phyloP scores from a whole-genome alignment of 2,329 filamentous ascomycete genomes.

The Colletotrichum sp. region DNA sequence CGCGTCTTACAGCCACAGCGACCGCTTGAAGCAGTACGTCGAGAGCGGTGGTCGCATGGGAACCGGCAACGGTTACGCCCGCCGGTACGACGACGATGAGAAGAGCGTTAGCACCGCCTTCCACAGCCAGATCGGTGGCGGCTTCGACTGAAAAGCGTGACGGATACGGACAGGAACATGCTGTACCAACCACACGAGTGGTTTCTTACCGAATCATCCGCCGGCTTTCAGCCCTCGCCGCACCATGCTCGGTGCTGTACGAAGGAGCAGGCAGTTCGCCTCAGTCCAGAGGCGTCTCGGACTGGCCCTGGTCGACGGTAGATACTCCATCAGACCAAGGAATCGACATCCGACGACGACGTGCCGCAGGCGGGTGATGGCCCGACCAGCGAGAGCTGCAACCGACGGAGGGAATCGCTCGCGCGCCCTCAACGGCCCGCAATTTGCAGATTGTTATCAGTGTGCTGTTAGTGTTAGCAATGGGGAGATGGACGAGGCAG shows the following conservation, averaged over 20 bases:
- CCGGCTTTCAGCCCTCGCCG: constrained; percentile 18
- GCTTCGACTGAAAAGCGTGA: constrained; percentile 52
- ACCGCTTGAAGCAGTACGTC: constrained; percentile 93
- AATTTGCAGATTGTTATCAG: constrained; percentile 15
- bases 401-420: constrained; percentile 9
- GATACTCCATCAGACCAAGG: neutral
- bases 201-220: constrained; percentile 17
- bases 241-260: constrained; percentile 20
- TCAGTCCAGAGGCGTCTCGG: constrained; percentile 5
- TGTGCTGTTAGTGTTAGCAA: constrained; percentile 18
- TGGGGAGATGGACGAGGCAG: neutral
- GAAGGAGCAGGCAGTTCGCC: constrained; percentile 12
- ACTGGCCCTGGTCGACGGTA: neutral
- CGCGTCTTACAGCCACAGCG: constrained; percentile 76
- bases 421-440: constrained; percentile 21
- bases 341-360: constrained; percentile 2
- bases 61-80: constrained; percentile 62
- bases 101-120: constrained; percentile 97
- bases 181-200: constrained; percentile 10
- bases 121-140: constrained; percentile 85
- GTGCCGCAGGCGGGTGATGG: constrained; percentile 21
- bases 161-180: constrained; percentile 15
- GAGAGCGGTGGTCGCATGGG: constrained; percentile 80
- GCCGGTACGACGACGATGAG: constrained; percentile 86
- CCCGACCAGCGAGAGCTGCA: constrained; percentile 21